Evolutionary conservation across 768 basidiomycete genomes (phyloP), one percentile per base, ranked within the genome.

Genomic region (Ephemerocybe angulata): DNA sequence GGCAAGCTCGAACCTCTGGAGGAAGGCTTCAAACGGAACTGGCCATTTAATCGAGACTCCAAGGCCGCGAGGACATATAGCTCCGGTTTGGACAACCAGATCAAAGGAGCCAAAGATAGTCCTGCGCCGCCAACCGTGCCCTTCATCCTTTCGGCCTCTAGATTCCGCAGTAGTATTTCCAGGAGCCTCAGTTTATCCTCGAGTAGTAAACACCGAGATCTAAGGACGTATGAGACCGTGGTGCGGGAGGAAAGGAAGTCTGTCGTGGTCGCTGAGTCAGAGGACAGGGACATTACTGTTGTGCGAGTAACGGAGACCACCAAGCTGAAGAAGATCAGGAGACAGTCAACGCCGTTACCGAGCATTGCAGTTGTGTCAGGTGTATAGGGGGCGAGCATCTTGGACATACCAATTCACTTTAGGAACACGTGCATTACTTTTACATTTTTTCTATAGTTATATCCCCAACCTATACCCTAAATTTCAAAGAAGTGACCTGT

Each of bases 1-100:
- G 62, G 57, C 29, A 58, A 62, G 5, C 70, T 87, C 1, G 63
- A 74, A 21, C 77, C 78, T 3, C 61, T 86, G n/a, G 86, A 87
- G 63, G 69, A 76, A 54, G 71, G 76, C 44, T 64, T 84, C 49
- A 76, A 72, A 65, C 61, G 53, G 28, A 66, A 67, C 30, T 86
- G 85, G 85, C 70, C 72, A 1, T 78, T 69, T 53, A 63, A 70
- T 47, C 69, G 68, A 4, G 58, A 65, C 7, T 61, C 62, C 0
- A 53, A 59, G 11, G 55, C 57, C 11, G 69, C 62, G 4, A 46
- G 57, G 43, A 61, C 43, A 25, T 67, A 70, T 27, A 53, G 56
- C 4, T 30, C 28, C 2, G 59, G 51, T 40, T 28, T 63, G 28
- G 58, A 54, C 29, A 54, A 55, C 1, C 62, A 62, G 35, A 31